These are phyloP conservation scores for Zygosaccharomyces bisporus DNA, from an alignment of 805 yeast genomes.

Conservation along the genomic window DNA sequence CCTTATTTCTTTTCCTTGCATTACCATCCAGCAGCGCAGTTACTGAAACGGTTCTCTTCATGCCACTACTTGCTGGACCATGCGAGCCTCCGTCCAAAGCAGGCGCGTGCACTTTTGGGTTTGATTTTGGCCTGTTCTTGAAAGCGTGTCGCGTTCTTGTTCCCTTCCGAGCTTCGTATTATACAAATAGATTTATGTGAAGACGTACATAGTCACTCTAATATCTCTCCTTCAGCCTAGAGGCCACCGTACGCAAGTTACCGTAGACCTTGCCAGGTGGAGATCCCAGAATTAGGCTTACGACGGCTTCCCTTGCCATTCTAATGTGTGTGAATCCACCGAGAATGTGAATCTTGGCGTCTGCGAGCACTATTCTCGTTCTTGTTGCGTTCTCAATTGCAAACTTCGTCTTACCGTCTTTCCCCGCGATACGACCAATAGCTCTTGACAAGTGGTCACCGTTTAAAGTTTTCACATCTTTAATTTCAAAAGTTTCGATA, in stretches of 20 bases:
- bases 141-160: conserved; percentile 4
- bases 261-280: conserved; percentile 99
- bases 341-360: conserved; percentile 89
- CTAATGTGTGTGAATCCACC: conserved; percentile 97
- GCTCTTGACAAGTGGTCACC: conserved; percentile 99
- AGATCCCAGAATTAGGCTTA: conserved; percentile 89
- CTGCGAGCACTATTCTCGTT: conserved; percentile 96
- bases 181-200: conserved; percentile 5
- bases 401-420: conserved; percentile 97
- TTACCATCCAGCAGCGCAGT: conserved; percentile 25
- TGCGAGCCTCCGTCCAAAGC: neutral
- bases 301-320: conserved; percentile 98
- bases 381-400: conserved; percentile 98
- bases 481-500: conserved; percentile 94
- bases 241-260: conserved; percentile 92
- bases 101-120: neutral
- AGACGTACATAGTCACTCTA: conserved; percentile 29
- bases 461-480: conserved; percentile 90
- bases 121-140: neutral
- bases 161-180: conserved; percentile 5
- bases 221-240: conserved; percentile 94
- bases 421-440: conserved; percentile 99
- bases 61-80: conserved; percentile 5
- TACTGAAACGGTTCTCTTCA: conserved; percentile 18
- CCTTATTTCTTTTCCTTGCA: conserved; percentile 8